Base-by-base conservation (phyloP, 129 eudicot species). In the Daucus carota region DNA sequence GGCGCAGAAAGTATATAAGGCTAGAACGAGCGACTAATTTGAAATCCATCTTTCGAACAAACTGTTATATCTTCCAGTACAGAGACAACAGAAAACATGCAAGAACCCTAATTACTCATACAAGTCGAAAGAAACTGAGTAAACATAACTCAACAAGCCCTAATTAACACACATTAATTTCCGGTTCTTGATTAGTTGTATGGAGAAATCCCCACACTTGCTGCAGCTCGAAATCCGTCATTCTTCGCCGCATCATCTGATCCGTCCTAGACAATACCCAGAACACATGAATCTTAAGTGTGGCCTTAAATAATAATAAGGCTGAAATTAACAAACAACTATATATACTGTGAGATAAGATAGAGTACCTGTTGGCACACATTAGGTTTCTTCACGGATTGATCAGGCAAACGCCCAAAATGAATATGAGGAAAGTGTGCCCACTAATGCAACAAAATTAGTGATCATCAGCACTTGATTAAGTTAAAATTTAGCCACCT, bases 341-440 rank as follows among this genome's bases (percentile, higher is more conserved):
- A n/a, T n/a, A n/a, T n/a, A n/a, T n/a, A n/a, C n/a, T n/a, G n/a
- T n/a, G n/a, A n/a, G n/a, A n/a, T n/a, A n/a, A 40, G 43, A 36
- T 36, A 2, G 5, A 74, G 32, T 86, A 90, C 96, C 97, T 95
- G 99, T 82, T 89, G 99, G 87, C 94, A 90, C 76, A 88, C 87
- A 82, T 84, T 91, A 70, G 94, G 83, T 85, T 95, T 95, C 96
- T 95, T 95, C 99, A 92, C 88, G 96, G 99, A 93, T 78, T 95
- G 99, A 81, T 95, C 99, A 85, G 95, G 99, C 97, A 88, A 89
- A 62, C 92, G 97, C 75, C 99, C 99, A 84, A 92, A 95, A 78
- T 95, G 97, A 84, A 89, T 95, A 81, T 95, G 99, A 77, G 99
- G 99, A 62, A 92, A 95, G 85, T 92, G 99, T 89, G 99, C 99